These are phyloP conservation scores for Gelatoporia subvermispora DNA, from an alignment of 768 basidiomycete species.

Conservation along the genomic window DNA sequence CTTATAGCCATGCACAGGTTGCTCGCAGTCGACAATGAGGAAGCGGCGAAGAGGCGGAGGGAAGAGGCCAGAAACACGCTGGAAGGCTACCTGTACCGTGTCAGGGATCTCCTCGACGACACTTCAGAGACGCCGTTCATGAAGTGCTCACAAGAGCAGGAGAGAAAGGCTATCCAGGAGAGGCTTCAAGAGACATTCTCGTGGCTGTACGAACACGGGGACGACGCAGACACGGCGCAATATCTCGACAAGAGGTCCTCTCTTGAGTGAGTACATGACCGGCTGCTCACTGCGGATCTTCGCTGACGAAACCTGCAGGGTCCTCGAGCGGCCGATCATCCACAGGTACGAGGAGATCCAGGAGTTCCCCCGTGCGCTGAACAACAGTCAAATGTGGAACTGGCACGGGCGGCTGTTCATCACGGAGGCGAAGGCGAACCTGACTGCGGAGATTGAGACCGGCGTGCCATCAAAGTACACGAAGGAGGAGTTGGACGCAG, in stretches of 20 bases:
- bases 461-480: conserved; percentile 79
- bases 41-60: conserved; percentile 67
- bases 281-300: background rate
- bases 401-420: conserved; percentile 89
- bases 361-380: conserved; percentile 77
- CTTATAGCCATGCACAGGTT: conserved; percentile 45
- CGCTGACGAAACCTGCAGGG: conserved; percentile 34
- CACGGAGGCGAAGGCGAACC: conserved; percentile 67
- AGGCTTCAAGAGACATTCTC: conserved; percentile 68
- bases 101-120: conserved; percentile 77
- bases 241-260: conserved; percentile 71
- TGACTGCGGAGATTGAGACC: conserved; percentile 57
- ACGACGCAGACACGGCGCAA: conserved; percentile 71
- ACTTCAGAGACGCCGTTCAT: conserved; percentile 70
- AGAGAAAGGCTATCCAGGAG: conserved; percentile 61
- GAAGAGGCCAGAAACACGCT: conserved; percentile 91
- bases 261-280: conserved; percentile 69
- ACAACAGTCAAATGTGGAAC: conserved; percentile 82
- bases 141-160: conserved; percentile 73
- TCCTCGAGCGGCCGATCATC: conserved; percentile 75
- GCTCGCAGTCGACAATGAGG: conserved; percentile 70
- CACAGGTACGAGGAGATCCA: conserved; percentile 87
- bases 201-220: conserved; percentile 85
- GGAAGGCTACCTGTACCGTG: conserved; percentile 89
- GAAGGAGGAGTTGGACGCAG: conserved; percentile 71